Base-by-base conservation (phyloP, 306 rosid genomes). In the Prosopis cineraria region DNA sequence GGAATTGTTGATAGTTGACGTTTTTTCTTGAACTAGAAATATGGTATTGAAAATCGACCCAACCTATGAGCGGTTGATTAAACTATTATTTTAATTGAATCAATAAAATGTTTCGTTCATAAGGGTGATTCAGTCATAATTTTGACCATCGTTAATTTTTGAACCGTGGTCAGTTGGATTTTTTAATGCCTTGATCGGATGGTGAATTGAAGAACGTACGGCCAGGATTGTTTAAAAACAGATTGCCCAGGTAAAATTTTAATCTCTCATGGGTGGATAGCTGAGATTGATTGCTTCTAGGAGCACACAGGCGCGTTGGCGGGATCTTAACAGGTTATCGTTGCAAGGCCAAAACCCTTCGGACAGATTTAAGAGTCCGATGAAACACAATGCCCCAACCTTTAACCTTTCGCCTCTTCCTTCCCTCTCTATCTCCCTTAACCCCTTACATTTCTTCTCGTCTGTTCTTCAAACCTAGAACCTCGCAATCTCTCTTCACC, bases 341-440 rank as follows among this genome's bases (percentile, higher is more conserved):
- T 52, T 20, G 29, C 11, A 7, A 4, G 25, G n/a, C 87, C 80
- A 71, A 78, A 83, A 78, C 87, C 88, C 79, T 74, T 11, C 24
- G 33, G 2, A 1, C 11, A 13, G 44, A 16, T 22, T 3, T 58
- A 13, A 72, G 37, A 68, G 59, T 13, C 22, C 19, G 43, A 4
- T 70, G 55, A 55, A 37, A 12, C 69, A 34, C 60, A 29, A 83
- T 81, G 88, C 68, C 80, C 47, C 81, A 74, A 39, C 58, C 79
- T 70, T 27, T 89, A 31, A 76, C 9, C 66, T 79, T 89, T 62
- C 93, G 91, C 73, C 74, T 83, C 63, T 80, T 85, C 66, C 68
- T 72, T 48, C 80, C 73, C 20, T 25, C 37, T 33, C 63, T 56
- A 45, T 39, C 50, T 1, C 72, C 77, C 27, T 63, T 71, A 19